A percentile compares a stretch with the other conserved stretches of the same genome.
phyloP scores from a whole-genome alignment of 768 basidiomycete genomes.

The Psilocybe cyanescens region DNA sequence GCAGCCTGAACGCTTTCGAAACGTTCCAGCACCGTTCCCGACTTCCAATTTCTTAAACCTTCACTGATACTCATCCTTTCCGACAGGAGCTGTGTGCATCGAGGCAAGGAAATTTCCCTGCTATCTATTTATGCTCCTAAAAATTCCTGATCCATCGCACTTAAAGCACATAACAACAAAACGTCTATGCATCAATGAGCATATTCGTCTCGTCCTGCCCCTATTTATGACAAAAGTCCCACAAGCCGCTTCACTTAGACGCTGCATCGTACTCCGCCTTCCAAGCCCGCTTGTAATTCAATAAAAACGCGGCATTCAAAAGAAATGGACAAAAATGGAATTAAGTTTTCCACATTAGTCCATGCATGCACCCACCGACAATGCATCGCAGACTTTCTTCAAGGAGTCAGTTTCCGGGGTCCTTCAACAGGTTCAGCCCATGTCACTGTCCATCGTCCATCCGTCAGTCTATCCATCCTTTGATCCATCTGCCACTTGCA shows the following conservation, averaged over 20 bases:
- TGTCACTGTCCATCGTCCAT: background rate
- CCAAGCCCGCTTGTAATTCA: no score
- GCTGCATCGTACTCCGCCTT: background rate
- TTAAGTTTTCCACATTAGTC: slow-evolving; percentile 5
- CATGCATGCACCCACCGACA: background rate
- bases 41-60: no score
- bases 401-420: slow-evolving; percentile 5
- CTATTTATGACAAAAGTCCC: no score
- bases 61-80: no score
- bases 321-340: background rate
- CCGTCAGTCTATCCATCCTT: background rate
- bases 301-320: background rate
- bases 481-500: background rate
- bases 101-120: no score
- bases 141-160: no score
- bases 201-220: no score
- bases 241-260: no score
- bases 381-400: background rate
- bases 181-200: no score
- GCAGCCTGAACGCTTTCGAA: background rate
- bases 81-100: no score
- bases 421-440: background rate
- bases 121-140: no score
- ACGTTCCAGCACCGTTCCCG: background rate
- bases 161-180: no score